Percentiles rank a stretch among this genome's conserved stretches.
phyloP scores from a whole-genome alignment of 345 rosid genomes.

The Microthlaspi erraticum region DNA sequence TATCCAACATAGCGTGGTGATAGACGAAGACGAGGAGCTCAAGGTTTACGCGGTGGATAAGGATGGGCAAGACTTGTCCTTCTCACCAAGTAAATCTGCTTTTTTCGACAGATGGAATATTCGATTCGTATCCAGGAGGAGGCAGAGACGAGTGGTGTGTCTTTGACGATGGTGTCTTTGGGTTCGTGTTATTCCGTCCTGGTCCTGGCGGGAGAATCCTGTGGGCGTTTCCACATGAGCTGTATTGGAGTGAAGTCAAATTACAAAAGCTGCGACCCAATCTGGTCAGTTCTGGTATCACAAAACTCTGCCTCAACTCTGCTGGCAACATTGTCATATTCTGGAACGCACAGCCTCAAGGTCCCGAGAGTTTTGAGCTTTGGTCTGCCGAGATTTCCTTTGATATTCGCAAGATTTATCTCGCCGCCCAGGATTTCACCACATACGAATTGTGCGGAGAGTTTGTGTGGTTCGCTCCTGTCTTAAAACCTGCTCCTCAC shows the following conservation, averaged over 20 bases:
- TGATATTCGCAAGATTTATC: too few relatives aligned
- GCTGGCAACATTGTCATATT: background rate
- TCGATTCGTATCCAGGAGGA: background rate
- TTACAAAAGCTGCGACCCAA: background rate
- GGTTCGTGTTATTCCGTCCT: background rate
- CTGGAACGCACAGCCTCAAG: background rate
- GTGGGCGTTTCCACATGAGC: background rate
- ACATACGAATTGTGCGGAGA: background rate
- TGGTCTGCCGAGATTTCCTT: background rate
- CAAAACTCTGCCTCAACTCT: background rate
- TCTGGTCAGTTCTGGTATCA: background rate
- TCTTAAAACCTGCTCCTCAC: background rate
- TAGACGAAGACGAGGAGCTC: background rate
- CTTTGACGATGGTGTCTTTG: too few relatives aligned
- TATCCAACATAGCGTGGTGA: background rate
- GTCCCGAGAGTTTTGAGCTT: background rate
- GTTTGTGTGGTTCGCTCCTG: background rate
- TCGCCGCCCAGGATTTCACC: too few relatives aligned
- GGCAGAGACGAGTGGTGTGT: background rate
- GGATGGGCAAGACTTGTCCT: background rate
- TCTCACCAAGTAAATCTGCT: background rate
- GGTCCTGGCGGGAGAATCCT: background rate
- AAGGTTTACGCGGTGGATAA: background rate
- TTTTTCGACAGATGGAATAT: background rate
- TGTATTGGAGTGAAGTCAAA: background rate